phyloP scores from a whole-genome alignment of 768 basidiomycete genomes.

The Daedaleopsis nitida region DNA sequence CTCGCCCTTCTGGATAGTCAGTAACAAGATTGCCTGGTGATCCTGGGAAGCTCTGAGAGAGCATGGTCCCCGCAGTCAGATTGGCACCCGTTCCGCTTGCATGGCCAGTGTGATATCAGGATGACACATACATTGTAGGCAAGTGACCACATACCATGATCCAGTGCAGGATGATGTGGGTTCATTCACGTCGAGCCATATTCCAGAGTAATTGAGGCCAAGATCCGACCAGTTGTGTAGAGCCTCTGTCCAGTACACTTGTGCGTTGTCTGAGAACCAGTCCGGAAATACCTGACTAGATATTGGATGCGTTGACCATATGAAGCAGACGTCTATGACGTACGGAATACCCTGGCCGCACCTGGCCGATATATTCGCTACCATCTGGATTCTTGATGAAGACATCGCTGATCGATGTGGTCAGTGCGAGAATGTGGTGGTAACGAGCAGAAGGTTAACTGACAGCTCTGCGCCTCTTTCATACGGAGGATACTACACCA shows the following conservation, averaged over 20 bases:
- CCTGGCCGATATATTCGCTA: constrained; percentile 69
- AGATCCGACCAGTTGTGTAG: constrained; percentile 53
- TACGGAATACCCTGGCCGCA: constrained; percentile 78
- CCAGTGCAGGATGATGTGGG: constrained; percentile 61
- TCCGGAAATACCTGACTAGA: constrained; percentile 55
- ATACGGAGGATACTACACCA: constrained; percentile 68
- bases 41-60: constrained; percentile 60
- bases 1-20: constrained; percentile 72
- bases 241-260: constrained; percentile 62
- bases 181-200: constrained; percentile 77
- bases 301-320: constrained; percentile 9
- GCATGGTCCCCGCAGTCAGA: constrained; percentile 49
- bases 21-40: constrained; percentile 51
- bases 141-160: constrained; percentile 47
- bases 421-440: not conserved
- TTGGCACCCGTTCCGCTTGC: constrained; percentile 58
- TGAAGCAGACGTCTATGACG: constrained; percentile 12
- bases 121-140: not conserved
- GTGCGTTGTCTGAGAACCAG: constrained; percentile 57
- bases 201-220: constrained; percentile 60
- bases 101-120: not conserved
- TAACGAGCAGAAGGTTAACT: constrained; percentile 17
- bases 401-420: constrained; percentile 45
- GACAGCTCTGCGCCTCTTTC: constrained; percentile 60
- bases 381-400: constrained; percentile 80